Evolutionary conservation across 2,329 filamentous ascomycete species (phyloP), one percentile per base, ranked within the genome.

Genomic region (Pyrenophora graminea): DNA sequence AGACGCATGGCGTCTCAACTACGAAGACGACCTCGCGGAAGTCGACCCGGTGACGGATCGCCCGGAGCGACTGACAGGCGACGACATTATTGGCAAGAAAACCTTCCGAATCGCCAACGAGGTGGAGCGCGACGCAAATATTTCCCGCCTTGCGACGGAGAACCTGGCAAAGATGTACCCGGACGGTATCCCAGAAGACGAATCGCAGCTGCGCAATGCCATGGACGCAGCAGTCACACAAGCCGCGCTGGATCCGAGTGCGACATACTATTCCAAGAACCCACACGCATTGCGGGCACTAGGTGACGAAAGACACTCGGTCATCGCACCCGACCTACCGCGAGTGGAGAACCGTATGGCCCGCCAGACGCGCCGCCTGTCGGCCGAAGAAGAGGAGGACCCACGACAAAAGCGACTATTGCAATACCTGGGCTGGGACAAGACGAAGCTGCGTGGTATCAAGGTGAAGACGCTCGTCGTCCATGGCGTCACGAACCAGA

Each of bases 401-500:
- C 75, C 76, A 34, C 71, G 74, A 25, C 68, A 83, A 61, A 76
- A 79, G 61, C 76, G 78, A 33, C 71, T 87, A 37, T 77, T 82
- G 59, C 77, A 82, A 63, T 78, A 82, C 56, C 84, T 85, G 1
- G 84, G 84, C 23, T 79, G 83, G 68, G 71, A 68, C 15, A 69
- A 74, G 49, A 56, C 73, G 1, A 68, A 82, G 53, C 76, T 88
- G 44, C 64, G 67, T 19, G 65, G 61, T 2, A 74, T 96, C 52
- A 79, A 83, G 51, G 77, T 83, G 58, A 96, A 95, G 81, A 80
- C 82, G 40, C 77, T 99, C 39, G 88, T 96, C 39, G 69, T 70
- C 4, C 89, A 93, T 67, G 75, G 76, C 34, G 94, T 99, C 52
- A 80, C 84, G 59, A 97, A 99, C 77, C 93, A 97, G 81, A 97